Conservation (phyloP, 345 rosid species). For the Durio zibethinus region DNA sequence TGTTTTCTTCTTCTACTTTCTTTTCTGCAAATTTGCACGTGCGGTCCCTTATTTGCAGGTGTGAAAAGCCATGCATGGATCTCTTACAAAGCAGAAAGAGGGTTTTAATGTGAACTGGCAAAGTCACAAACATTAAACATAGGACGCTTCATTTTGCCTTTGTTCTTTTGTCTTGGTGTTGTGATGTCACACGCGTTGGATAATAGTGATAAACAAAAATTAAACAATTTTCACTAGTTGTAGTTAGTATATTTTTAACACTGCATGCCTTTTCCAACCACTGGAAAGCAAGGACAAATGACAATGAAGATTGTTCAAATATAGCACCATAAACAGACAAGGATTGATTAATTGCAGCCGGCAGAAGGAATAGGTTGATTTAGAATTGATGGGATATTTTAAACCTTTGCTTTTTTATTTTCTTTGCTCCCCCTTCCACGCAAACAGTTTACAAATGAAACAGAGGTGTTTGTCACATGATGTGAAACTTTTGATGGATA, state of each 20-base stretch:
- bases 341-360: not conserved
- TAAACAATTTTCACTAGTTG: not conserved
- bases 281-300: not conserved
- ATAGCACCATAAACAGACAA: not conserved
- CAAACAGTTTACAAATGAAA: no score
- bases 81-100: no score
- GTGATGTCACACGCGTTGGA: not conserved
- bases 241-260: no score
- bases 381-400: not conserved
- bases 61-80: slow-evolving; percentile 14
- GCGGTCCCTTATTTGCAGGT: slow-evolving; percentile 20
- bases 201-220: not conserved
- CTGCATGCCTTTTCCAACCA: not conserved
- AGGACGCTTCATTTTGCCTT: not conserved
- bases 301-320: not conserved
- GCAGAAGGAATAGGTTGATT: not conserved
- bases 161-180: not conserved
- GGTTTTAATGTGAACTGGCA: not conserved
- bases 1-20: not conserved
- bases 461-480: not conserved
- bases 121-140: not conserved
- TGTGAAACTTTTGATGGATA: not conserved
- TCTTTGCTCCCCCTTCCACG: not conserved
- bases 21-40: not conserved
- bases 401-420: not conserved